These are phyloP conservation scores for Colletotrichum chrysophilum DNA, from an alignment of 2,329 filamentous ascomycete species.

Conservation along the genomic window DNA sequence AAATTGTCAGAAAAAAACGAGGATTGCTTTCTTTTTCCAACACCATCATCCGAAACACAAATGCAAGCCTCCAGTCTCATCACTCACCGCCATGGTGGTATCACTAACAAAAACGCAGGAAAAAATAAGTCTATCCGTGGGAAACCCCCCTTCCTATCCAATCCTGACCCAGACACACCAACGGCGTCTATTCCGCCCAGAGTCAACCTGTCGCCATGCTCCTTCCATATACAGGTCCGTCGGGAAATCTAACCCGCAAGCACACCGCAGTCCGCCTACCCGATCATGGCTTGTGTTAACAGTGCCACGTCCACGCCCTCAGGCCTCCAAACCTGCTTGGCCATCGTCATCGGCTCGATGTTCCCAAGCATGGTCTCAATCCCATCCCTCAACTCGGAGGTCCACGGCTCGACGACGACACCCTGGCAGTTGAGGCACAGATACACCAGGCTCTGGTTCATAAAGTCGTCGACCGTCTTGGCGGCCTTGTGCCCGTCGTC, in stretches of 20 bases:
- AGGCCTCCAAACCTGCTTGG: not conserved
- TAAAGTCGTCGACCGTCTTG: not conserved
- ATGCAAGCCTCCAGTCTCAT: not conserved
- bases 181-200: not conserved
- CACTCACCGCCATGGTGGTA: constrained; percentile 3
- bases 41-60: not conserved
- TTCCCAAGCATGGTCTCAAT: constrained; percentile 20
- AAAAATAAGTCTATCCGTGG: not conserved
- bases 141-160: not conserved
- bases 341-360: not conserved
- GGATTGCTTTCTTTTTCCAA: not conserved
- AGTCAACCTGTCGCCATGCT: not conserved
- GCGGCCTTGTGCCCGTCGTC: not conserved
- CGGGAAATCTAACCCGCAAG: not conserved
- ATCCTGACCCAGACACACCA: not conserved
- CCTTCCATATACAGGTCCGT: not conserved
- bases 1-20: not conserved
- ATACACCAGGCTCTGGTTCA: constrained; percentile 27
- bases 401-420: constrained; percentile 18
- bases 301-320: not conserved
- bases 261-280: not conserved
- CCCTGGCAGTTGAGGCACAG: constrained; percentile 38
- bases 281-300: not conserved
- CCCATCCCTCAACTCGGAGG: not conserved
- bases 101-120: not conserved